Evolutionary conservation across 2,329 filamentous ascomycete species (phyloP).

Genomic region (Diaporthe ampelina): DNA sequence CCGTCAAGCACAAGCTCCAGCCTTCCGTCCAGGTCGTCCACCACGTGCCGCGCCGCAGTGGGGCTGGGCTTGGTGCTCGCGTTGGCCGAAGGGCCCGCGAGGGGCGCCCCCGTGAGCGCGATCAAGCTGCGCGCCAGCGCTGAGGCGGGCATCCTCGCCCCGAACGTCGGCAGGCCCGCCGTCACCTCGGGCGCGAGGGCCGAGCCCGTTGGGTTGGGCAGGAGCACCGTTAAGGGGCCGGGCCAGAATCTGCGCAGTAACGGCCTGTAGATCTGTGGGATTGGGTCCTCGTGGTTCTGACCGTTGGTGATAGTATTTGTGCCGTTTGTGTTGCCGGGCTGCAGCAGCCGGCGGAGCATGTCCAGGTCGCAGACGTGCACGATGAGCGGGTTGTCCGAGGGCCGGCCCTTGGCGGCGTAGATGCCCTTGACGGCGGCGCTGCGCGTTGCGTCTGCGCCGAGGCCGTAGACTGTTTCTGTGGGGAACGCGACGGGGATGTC

Average conservation of each 20-base stretch:
- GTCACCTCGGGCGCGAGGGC: slow-evolving; percentile 92
- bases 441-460: slow-evolving; percentile 95
- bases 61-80: slow-evolving; percentile 94
- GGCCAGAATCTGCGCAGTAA: slow-evolving; percentile 93
- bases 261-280: slow-evolving; percentile 83
- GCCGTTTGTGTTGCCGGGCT: slow-evolving; percentile 42
- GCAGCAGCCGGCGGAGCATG: slow-evolving; percentile 78
- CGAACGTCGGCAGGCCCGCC: slow-evolving; percentile 86
- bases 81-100: slow-evolving; percentile 95
- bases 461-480: slow-evolving; percentile 96
- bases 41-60: slow-evolving; percentile 90
- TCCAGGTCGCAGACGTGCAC: slow-evolving; percentile 87
- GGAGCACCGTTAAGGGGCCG: slow-evolving; percentile 90
- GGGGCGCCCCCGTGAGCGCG: slow-evolving; percentile 79
- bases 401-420: slow-evolving; percentile 89
- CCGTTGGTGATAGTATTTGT: slow-evolving; percentile 43
- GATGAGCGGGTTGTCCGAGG: slow-evolving; percentile 95
- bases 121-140: slow-evolving; percentile 91
- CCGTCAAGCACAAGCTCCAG: slow-evolving; percentile 93
- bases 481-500: slow-evolving; percentile 92
- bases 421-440: slow-evolving; percentile 90
- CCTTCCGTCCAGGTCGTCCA: slow-evolving; percentile 84
- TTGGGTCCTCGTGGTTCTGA: slow-evolving; percentile 54
- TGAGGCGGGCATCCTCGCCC: slow-evolving; percentile 88
- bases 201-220: slow-evolving; percentile 80